phyloP scores from a whole-genome alignment of 2,329 filamentous ascomycete species.

The Lecanicillium sp. region DNA sequence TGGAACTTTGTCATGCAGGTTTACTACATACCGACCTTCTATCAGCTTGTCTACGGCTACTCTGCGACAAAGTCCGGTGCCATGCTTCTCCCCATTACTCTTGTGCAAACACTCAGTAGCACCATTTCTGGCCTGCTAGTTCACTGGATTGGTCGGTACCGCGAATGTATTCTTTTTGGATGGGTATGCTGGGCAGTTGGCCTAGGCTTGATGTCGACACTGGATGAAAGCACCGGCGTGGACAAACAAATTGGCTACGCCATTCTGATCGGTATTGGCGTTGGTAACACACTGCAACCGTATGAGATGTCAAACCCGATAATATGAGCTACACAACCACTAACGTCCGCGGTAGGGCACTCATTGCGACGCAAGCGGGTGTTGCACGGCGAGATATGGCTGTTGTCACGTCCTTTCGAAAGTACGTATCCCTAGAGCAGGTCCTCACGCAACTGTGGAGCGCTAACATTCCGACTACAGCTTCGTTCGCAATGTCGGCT shows the following conservation, averaged over 20 bases:
- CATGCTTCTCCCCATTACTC: conserved; percentile 32
- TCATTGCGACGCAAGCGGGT: conserved; percentile 49
- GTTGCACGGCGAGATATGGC: conserved; percentile 41
- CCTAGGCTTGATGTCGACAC: conserved; percentile 43
- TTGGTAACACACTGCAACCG: conserved; percentile 45
- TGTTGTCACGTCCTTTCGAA: conserved; percentile 34
- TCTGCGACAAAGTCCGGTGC: conserved; percentile 32
- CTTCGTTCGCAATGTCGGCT: conserved; percentile 31
- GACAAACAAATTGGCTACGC: conserved; percentile 48
- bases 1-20: conserved; percentile 53
- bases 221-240: conserved; percentile 37
- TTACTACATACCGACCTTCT: conserved; percentile 39
- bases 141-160: conserved; percentile 43
- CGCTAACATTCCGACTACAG: conserved; percentile 12
- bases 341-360: conserved; percentile 18
- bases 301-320: conserved; percentile 15
- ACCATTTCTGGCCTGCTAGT: conserved; percentile 45
- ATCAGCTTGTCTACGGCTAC: conserved; percentile 37
- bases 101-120: conserved; percentile 38
- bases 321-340: too few species aligned
- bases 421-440: conserved; percentile 19
- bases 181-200: conserved; percentile 45
- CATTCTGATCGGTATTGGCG: conserved; percentile 42
- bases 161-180: conserved; percentile 46
- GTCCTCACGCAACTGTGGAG: fast-evolving